phyloP scores from a whole-genome alignment of 1,284 basidiomycete genomes.

The Schizopora paradoxa region DNA sequence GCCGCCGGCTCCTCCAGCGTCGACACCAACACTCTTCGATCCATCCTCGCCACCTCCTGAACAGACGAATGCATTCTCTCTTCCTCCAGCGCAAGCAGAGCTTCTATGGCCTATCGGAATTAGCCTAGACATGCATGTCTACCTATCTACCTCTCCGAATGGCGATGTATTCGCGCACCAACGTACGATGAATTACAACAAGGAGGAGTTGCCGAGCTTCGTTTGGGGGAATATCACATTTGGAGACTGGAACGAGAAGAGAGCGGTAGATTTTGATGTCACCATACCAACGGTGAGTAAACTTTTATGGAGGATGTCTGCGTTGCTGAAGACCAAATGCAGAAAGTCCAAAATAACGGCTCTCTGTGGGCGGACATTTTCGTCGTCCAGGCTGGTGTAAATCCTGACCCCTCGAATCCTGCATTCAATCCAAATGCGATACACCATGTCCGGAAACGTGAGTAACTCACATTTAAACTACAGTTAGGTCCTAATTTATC shows the following conservation, averaged over 20 bases:
- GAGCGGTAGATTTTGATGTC: slow-evolving; percentile 61
- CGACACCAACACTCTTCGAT: slow-evolving; percentile 26
- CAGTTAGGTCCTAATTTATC: slow-evolving; percentile 8
- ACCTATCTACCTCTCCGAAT: slow-evolving; percentile 61
- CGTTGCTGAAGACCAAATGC: slow-evolving; percentile 8
- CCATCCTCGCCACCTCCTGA: slow-evolving; percentile 23
- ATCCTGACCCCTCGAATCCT: slow-evolving; percentile 54
- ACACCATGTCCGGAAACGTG: slow-evolving; percentile 79
- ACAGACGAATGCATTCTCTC: slow-evolving; percentile 40
- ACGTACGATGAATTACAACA: slow-evolving; percentile 43
- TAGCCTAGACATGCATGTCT: slow-evolving; percentile 67
- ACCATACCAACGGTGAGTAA: slow-evolving; percentile 64
- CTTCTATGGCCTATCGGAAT: slow-evolving; percentile 57
- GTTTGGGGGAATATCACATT: slow-evolving; percentile 82
- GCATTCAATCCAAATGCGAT: slow-evolving; percentile 53
- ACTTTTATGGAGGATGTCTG: not conserved
- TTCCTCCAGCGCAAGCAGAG: slow-evolving; percentile 47
- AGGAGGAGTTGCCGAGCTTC: slow-evolving; percentile 56
- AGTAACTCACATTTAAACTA: slow-evolving; percentile 26
- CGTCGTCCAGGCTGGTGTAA: slow-evolving; percentile 62
- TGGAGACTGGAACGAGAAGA: slow-evolving; percentile 72
- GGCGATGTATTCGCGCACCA: slow-evolving; percentile 54
- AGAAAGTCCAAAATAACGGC: slow-evolving; percentile 78
- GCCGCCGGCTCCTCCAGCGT: slow-evolving; percentile 23
- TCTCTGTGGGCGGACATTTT: slow-evolving; percentile 85